phyloP scores from a whole-genome alignment of 208 protist genomes.

The Tritrichomonas foetus region DNA sequence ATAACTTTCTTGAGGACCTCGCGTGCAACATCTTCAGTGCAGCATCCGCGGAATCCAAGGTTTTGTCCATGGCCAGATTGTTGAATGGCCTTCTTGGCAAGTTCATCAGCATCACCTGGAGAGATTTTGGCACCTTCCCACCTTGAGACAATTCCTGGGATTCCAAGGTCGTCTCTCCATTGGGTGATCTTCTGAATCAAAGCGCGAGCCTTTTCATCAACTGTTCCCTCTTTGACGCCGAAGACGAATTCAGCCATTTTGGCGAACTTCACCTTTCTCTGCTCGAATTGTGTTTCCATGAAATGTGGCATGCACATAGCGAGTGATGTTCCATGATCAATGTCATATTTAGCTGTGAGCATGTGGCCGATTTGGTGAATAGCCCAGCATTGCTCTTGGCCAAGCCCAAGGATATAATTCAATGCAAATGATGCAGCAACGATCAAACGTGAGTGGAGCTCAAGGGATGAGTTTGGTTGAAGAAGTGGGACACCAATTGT shows the following conservation, averaged over 20 bases:
- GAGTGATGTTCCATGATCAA: background rate
- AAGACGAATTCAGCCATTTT: background rate
- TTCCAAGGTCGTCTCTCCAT: background rate
- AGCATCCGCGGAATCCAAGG: too few species aligned
- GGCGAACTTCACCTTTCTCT: background rate
- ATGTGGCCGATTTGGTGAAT: background rate
- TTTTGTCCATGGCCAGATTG: too few species aligned
- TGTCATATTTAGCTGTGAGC: background rate
- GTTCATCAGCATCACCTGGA: background rate
- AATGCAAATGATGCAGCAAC: background rate
- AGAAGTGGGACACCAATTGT: background rate
- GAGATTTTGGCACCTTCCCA: background rate
- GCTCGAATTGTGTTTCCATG: background rate
- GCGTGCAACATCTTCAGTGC: too few species aligned
- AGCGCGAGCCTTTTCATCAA: background rate
- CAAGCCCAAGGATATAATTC: background rate
- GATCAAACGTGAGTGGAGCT: background rate
- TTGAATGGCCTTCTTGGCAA: background rate
- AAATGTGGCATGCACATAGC: background rate
- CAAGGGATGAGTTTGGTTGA: background rate
- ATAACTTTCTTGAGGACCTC: too few species aligned
- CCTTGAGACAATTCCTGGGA: background rate
- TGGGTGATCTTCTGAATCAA: background rate
- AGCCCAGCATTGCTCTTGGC: background rate
- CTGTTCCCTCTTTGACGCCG: background rate